Conservation (phyloP, 225 moss, liverwort and hornwort genomes). For the Takakia lepidozioides region DNA sequence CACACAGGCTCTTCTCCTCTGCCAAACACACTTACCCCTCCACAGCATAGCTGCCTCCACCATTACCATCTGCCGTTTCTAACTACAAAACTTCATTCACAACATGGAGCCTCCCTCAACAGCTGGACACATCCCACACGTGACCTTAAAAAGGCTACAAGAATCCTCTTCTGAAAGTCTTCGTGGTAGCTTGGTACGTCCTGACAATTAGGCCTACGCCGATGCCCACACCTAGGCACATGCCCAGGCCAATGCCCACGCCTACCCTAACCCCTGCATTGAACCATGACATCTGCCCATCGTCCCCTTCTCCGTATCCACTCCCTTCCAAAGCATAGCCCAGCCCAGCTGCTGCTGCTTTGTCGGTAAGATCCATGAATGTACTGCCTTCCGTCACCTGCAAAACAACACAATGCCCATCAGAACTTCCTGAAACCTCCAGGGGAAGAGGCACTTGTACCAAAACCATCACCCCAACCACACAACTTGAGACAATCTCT, state of each 20-base stretch:
- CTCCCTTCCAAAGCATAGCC: constrained; percentile 29
- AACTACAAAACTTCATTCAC: no score
- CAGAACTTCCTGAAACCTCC: no score
- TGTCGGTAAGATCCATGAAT: constrained; percentile 28
- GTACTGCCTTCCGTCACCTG: constrained; percentile 26
- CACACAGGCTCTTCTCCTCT: no score
- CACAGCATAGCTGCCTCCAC: no score
- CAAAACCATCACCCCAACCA: no score
- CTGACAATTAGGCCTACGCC: constrained; percentile 57
- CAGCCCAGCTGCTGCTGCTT: constrained; percentile 25
- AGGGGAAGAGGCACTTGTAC: no score
- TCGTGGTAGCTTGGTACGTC: constrained; percentile 57
- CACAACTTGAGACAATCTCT: no score
- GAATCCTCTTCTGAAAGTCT: constrained; percentile 43
- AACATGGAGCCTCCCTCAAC: no score
- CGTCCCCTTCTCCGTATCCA: constrained; percentile 46
- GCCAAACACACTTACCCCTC: no score
- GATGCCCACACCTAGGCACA: constrained; percentile 57
- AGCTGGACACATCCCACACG: no score
- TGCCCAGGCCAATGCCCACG: constrained; percentile 54
- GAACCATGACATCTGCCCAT: constrained; percentile 57
- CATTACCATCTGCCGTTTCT: no score
- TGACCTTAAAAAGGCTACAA: no score
- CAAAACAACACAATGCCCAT: background rate
- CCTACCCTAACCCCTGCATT: constrained; percentile 60